A percentile compares a stretch with the other conserved stretches of the same genome.
Conservation (phyloP, 1,139 yeast genomes). For the Entelexis sorbosivorans region DNA sequence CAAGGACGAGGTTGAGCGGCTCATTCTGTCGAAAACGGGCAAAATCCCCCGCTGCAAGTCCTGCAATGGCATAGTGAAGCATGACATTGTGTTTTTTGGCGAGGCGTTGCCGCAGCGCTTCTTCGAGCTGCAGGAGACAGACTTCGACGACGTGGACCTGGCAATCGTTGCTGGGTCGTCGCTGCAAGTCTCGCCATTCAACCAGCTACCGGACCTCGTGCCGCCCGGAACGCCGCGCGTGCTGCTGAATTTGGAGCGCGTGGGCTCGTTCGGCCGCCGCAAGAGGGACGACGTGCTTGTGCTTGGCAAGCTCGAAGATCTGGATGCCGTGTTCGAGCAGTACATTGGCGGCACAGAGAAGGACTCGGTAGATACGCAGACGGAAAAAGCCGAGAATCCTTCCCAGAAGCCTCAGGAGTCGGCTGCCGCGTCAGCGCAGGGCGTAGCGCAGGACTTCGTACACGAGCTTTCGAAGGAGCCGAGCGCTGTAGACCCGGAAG, state of each 20-base stretch:
- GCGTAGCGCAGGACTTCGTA: not conserved
- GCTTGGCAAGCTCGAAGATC: slow-evolving; percentile 46
- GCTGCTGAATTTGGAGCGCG: slow-evolving; percentile 61
- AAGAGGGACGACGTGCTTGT: slow-evolving; percentile 56
- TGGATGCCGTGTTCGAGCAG: slow-evolving; percentile 7
- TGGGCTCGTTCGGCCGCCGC: slow-evolving; percentile 51
- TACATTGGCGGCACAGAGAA: not conserved
- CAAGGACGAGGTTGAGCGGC: slow-evolving; percentile 39
- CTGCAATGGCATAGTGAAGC: slow-evolving; percentile 65
- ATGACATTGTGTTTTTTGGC: slow-evolving; percentile 89
- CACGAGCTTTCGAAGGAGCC: not conserved
- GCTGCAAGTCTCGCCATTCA: slow-evolving; percentile 80
- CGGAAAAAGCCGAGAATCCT: not conserved
- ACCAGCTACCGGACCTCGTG: slow-evolving; percentile 62
- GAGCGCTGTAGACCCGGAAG: too few relatives aligned
- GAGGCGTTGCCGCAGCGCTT: slow-evolving; percentile 65
- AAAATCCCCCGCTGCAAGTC: slow-evolving; percentile 47
- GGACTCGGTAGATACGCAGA: not conserved
- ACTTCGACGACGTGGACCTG: slow-evolving; percentile 51
- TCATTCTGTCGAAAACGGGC: slow-evolving; percentile 31
- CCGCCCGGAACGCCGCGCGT: slow-evolving; percentile 43
- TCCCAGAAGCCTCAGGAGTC: not conserved
- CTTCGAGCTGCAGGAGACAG: slow-evolving; percentile 48
- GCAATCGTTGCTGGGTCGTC: slow-evolving; percentile 91
- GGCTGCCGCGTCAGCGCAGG: not conserved